phyloP scores from a whole-genome alignment of 2,329 filamentous ascomycete species.

The Chrysoporthe cubensis region DNA sequence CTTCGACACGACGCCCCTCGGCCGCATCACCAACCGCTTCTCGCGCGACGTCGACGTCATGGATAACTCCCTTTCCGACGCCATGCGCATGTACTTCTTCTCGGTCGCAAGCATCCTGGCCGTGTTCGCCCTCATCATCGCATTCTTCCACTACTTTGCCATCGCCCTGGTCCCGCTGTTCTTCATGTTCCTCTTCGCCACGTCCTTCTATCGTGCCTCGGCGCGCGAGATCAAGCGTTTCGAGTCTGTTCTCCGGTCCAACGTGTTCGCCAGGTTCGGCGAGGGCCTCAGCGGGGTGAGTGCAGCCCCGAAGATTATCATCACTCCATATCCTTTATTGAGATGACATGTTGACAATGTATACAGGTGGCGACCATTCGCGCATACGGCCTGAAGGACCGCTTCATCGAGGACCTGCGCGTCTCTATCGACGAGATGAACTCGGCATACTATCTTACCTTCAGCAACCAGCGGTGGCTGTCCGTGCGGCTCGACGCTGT shows the following conservation, averaged over 20 bases:
- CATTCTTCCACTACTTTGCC: conserved; percentile 70
- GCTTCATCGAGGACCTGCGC: conserved; percentile 65
- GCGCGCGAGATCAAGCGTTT: conserved; percentile 72
- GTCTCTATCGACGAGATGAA: conserved; percentile 88
- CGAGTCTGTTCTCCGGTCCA: conserved; percentile 67
- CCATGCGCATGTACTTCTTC: conserved; percentile 68
- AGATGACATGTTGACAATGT: too few species aligned
- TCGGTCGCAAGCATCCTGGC: conserved; percentile 65
- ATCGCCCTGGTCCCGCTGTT: conserved; percentile 66
- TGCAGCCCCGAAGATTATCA: neutral
- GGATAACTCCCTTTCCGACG: conserved; percentile 68
- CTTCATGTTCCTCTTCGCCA: conserved; percentile 63
- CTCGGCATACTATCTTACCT: conserved; percentile 91
- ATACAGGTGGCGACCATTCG: conserved; percentile 58
- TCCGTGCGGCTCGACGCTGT: conserved; percentile 83
- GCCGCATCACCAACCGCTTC: conserved; percentile 71
- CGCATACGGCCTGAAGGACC: conserved; percentile 64
- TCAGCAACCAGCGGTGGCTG: conserved; percentile 94
- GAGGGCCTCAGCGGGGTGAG: conserved; percentile 64
- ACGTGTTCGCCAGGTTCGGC: conserved; percentile 67
- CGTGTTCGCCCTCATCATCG: conserved; percentile 67
- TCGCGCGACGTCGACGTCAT: conserved; percentile 73
- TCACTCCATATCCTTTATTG: neutral
- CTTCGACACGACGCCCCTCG: conserved; percentile 72
- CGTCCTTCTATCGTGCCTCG: conserved; percentile 68